A percentile compares a stretch with the other conserved stretches of the same genome.
Conservation (phyloP, 345 rosid genomes). For the Geranium brycei region DNA sequence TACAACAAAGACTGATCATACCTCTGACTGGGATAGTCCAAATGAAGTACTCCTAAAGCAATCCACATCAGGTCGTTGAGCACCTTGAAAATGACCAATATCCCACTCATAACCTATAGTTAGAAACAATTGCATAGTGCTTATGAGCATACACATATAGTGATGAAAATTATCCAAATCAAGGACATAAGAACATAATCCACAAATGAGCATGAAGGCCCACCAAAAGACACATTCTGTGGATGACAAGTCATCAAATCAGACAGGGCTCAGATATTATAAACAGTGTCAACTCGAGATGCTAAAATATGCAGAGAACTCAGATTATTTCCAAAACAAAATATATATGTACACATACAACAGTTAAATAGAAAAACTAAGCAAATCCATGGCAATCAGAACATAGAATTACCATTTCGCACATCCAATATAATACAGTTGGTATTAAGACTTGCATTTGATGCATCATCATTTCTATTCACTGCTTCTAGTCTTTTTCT, state of each 20-base stretch:
- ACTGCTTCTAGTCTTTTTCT: slow-evolving; percentile 45
- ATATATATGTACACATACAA: not conserved
- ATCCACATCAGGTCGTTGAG: slow-evolving; percentile 75
- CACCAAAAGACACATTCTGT: not conserved
- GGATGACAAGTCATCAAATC: not conserved
- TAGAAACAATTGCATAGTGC: slow-evolving; percentile 11
- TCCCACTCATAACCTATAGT: slow-evolving; percentile 97
- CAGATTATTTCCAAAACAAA: not conserved
- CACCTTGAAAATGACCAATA: slow-evolving; percentile 77
- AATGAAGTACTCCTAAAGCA: slow-evolving; percentile 80
- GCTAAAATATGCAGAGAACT: not conserved
- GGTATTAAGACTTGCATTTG: slow-evolving; percentile 21
- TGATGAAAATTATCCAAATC: not conserved
- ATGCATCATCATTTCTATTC: slow-evolving; percentile 14
- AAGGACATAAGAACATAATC: not conserved
- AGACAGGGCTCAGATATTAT: not conserved
- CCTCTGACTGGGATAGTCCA: slow-evolving; percentile 52
- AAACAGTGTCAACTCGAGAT: too few species aligned
- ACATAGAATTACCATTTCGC: slow-evolving; percentile 59
- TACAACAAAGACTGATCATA: slow-evolving; percentile 10
- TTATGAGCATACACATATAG: slow-evolving; percentile 2
- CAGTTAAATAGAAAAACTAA: not conserved
- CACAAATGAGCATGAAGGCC: not conserved
- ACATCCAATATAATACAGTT: slow-evolving; percentile 57
- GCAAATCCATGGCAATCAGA: slow-evolving; percentile 4